Conservation (phyloP, 108 stramenopile species). For the Aureococcus anophagefferens region DNA sequence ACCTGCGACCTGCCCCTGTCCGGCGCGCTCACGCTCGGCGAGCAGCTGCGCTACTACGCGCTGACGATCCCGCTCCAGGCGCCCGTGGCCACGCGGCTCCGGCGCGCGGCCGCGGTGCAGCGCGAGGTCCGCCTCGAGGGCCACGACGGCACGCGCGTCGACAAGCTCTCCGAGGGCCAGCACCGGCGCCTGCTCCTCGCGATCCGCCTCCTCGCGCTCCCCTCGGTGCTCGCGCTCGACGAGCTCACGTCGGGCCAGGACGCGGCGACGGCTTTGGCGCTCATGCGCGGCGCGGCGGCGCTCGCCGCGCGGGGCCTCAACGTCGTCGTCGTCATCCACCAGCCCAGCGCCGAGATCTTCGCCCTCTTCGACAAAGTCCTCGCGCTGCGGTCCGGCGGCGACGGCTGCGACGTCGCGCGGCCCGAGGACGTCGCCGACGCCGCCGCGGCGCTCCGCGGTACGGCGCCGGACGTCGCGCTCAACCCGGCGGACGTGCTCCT, state of each 20-base stretch:
- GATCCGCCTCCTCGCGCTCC: slow-evolving; percentile 18
- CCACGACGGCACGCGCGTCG: too few relatives aligned
- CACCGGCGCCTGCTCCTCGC: slow-evolving; percentile 2
- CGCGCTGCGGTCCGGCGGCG: slow-evolving; percentile 33
- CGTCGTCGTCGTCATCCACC: slow-evolving; percentile 25
- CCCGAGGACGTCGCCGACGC: too few relatives aligned
- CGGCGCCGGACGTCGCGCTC: too few relatives aligned
- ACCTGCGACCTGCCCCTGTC: too few relatives aligned
- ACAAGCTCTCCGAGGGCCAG: slow-evolving; percentile 3
- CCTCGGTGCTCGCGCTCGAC: slow-evolving; percentile 36
- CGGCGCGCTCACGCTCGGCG: too few relatives aligned
- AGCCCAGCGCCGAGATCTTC: slow-evolving; percentile 39
- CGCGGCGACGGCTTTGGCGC: slow-evolving; percentile 1
- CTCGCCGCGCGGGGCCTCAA: not conserved
- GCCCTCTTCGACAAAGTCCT: slow-evolving; percentile 39
- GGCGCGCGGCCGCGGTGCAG: too few relatives aligned
- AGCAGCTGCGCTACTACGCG: too few relatives aligned
- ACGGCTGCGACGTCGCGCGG: too few relatives aligned
- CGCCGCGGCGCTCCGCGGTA: too few relatives aligned
- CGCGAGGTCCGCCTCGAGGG: too few relatives aligned
- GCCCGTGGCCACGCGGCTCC: not conserved
- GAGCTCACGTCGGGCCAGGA: slow-evolving; percentile 42
- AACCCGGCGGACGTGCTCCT: too few relatives aligned
- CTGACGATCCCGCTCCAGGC: not conserved
- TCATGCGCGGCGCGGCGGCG: slow-evolving; percentile 32